Evolutionary conservation across 345 rosid genomes (phyloP).

Genomic region (Garcia nutans): DNA sequence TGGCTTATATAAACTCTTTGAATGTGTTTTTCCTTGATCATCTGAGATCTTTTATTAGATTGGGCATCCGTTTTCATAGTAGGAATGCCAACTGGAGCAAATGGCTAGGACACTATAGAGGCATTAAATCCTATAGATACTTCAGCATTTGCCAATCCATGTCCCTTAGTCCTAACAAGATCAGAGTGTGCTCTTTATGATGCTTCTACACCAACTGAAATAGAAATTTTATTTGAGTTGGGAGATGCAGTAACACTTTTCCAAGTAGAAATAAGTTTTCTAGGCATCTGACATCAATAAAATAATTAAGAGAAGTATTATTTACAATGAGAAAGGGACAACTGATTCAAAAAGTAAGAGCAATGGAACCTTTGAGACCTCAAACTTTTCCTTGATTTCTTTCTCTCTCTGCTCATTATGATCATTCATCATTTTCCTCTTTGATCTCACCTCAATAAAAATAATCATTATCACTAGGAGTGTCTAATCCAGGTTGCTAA

Average conservation of each 20-base stretch:
- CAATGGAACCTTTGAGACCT: conserved; percentile 64
- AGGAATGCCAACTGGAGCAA: conserved; percentile 82
- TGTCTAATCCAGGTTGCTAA: conserved; percentile 90
- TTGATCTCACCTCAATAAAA: conserved; percentile 96
- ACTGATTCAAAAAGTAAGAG: conserved; percentile 4
- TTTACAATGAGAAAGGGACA: conserved; percentile 10
- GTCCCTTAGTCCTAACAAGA: conserved; percentile 40
- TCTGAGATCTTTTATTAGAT: conserved; percentile 49
- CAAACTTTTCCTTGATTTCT: conserved; percentile 85
- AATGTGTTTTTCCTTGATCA: conserved; percentile 45
- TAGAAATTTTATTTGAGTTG: conserved; percentile 45
- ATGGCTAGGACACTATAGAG: conserved; percentile 40
- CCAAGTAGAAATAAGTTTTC: conserved; percentile 47
- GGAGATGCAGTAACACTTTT: conserved; percentile 36
- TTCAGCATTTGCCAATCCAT: conserved; percentile 35
- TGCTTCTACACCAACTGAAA: conserved; percentile 43
- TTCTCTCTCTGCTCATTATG: conserved; percentile 96
- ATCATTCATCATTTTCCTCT: conserved; percentile 96
- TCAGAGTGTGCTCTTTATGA: conserved; percentile 33
- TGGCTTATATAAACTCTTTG: conserved; percentile 12
- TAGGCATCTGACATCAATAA: conserved; percentile 50
- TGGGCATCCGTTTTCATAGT: conserved; percentile 56
- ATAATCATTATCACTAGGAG: conserved; percentile 90
- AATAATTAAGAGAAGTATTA: conserved; percentile 17
- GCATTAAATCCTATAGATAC: conserved; percentile 42